A percentile compares a stretch with the other conserved stretches of the same genome.
These are phyloP conservation scores for Nevesoporus exiguus DNA, from an alignment of 768 basidiomycete genomes.

Conservation along the genomic window DNA sequence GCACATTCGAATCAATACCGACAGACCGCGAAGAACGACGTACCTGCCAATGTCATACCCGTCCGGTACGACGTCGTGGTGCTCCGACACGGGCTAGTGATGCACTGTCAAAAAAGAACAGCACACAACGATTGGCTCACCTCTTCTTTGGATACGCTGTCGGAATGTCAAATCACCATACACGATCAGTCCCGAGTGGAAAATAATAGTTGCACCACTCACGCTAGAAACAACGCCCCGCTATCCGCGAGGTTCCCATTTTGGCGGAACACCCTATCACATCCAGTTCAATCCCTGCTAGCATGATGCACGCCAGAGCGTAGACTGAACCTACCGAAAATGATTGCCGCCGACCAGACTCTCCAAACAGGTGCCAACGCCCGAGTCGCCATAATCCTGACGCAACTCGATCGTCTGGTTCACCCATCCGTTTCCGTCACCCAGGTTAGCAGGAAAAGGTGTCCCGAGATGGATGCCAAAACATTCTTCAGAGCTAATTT, in stretches of 20 bases:
- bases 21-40: not conserved
- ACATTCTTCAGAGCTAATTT: slow-evolving; percentile 39
- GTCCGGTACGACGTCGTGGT: slow-evolving; percentile 43
- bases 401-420: slow-evolving; percentile 45
- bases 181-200: not conserved
- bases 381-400: slow-evolving; percentile 37
- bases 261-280: slow-evolving; percentile 47
- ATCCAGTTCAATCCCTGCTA: not conserved
- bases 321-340: slow-evolving; percentile 34
- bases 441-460: slow-evolving; percentile 43
- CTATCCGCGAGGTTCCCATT: slow-evolving; percentile 51
- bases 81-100: slow-evolving; percentile 27
- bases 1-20: not conserved
- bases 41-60: slow-evolving; percentile 51
- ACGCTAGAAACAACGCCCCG: slow-evolving; percentile 58
- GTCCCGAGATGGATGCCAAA: slow-evolving; percentile 34
- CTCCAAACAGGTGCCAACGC: slow-evolving; percentile 45
- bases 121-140: slow-evolving; percentile 8
- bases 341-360: slow-evolving; percentile 46
- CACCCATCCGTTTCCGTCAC: slow-evolving; percentile 44
- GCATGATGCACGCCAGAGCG: too few species aligned
- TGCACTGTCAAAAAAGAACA: not conserved
- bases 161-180: not conserved
- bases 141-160: slow-evolving; percentile 49
- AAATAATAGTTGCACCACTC: slow-evolving; percentile 17